These are phyloP conservation scores for Citrus australasica DNA, from an alignment of 345 rosid species.

Conservation along the genomic window DNA sequence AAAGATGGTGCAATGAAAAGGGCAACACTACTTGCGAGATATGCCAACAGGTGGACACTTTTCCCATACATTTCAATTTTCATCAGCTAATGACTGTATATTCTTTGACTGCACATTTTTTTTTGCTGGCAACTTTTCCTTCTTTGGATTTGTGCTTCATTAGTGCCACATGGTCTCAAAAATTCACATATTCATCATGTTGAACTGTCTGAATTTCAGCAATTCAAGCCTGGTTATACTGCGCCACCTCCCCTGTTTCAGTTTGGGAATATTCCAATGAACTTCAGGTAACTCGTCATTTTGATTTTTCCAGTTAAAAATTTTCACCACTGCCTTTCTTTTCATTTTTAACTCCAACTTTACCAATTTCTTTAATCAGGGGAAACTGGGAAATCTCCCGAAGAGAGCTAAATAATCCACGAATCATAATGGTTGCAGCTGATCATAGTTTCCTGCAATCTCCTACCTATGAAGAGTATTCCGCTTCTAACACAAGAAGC, in stretches of 20 bases:
- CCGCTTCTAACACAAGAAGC: conserved; percentile 53
- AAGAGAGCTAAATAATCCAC: conserved; percentile 46
- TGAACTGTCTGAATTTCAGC: conserved; percentile 41
- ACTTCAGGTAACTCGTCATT: conserved; percentile 49
- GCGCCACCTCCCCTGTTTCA: conserved; percentile 80
- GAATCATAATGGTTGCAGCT: conserved; percentile 66
- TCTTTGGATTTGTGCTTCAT: not conserved
- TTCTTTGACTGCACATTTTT: not conserved
- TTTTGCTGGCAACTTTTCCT: too few species aligned
- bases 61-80: conserved; percentile 4
- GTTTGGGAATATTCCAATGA: conserved; percentile 66
- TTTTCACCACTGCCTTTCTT: not conserved
- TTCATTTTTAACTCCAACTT: not conserved
- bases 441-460: conserved; percentile 38
- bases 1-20: conserved; percentile 94
- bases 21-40: conserved; percentile 84
- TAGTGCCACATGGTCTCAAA: not conserved
- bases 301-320: not conserved
- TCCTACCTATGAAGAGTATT: conserved; percentile 42
- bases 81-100: not conserved
- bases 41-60: conserved; percentile 66
- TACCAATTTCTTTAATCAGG: conserved; percentile 22
- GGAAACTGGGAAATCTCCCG: conserved; percentile 79
- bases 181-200: not conserved
- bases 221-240: conserved; percentile 78